Evolutionary conservation across 2,329 filamentous ascomycete genomes (phyloP), one percentile per base, ranked within the genome.

Genomic region (Aspergillus sp.): DNA sequence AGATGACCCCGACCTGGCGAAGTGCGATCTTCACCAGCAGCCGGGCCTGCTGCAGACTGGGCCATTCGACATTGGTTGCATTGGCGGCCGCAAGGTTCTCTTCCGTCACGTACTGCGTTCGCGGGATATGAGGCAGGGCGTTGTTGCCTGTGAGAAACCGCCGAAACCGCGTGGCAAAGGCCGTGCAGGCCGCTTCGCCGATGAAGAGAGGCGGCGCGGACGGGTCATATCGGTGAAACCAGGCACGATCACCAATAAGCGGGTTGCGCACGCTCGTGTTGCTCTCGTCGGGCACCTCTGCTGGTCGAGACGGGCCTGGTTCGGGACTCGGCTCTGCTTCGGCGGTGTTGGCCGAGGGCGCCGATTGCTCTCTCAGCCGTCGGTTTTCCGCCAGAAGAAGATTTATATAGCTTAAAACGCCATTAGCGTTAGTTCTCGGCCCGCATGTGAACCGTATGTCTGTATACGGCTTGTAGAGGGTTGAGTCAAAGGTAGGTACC

Each of bases 171-270:
- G 68, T 72, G 9, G 71, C 71, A 58, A 74, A 73, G 3, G 71
- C 71, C 14, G 70, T 71, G 51, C 70, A 72, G 19, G 70, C 70
- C 29, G 70, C 71, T 56, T 73, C 71, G 20, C 70, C 68, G 38
- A 72, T 64, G 50, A 72, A 72, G 42, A 70, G 68, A 13, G 67
- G 67, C n/a, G 68, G 68, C 32, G 64, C 67, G 5, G 65, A 69
- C 2, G 67, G 61, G 48, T 69, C 67, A 43, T 71, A 69, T 9
- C 62, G 62, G 40, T 71, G 66, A 50, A 71, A 72, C 71, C 66
- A 73, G 34, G 66, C 65, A 14, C 67, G 63, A 32, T 72, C 70
- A 31, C 70, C 68, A 19, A 69, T 65, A 3, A 72, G 42, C 3
- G 67, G 68, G 46, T 70, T 71, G 38, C 65, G 63, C 32, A 69